Evolutionary conservation across 2,329 filamentous ascomycete genomes (phyloP).

Genomic region (Fusarium proliferatum): DNA sequence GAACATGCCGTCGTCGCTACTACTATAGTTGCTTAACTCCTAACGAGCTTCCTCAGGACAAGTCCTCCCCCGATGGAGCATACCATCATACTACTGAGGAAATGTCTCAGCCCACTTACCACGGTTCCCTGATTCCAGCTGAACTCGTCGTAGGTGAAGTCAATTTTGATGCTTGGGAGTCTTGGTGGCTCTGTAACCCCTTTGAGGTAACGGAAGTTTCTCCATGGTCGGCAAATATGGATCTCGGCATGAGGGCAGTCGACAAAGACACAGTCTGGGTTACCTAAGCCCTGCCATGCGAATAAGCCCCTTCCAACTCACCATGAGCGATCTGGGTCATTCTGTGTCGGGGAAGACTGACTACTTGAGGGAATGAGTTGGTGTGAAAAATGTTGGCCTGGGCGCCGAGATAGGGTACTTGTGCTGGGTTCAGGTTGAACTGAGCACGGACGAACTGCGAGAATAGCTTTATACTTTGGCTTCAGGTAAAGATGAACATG

Average conservation of each 20-base stretch:
- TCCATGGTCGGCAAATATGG: background rate
- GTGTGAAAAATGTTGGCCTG: background rate
- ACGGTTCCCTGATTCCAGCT: rapidly evolving
- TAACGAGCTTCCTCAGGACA: background rate
- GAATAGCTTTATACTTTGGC: background rate
- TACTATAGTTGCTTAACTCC: background rate
- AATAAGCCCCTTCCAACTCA: background rate
- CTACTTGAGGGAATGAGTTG: background rate
- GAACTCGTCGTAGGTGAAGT: background rate
- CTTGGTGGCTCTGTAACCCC: background rate
- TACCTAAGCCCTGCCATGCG: background rate
- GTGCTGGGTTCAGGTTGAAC: background rate
- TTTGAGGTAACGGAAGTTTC: background rate
- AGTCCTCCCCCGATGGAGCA: background rate
- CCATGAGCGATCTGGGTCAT: background rate
- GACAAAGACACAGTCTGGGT: background rate
- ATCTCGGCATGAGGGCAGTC: background rate
- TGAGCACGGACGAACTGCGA: background rate
- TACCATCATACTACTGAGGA: background rate
- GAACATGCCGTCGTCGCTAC: background rate
- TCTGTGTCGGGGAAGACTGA: background rate
- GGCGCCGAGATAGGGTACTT: background rate
- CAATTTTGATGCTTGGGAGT: background rate
- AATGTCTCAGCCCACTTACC: background rate
- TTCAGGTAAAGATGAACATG: background rate